Conservation (phyloP, 495 filamentous ascomycete species). For the Sordaria brevicollis region DNA sequence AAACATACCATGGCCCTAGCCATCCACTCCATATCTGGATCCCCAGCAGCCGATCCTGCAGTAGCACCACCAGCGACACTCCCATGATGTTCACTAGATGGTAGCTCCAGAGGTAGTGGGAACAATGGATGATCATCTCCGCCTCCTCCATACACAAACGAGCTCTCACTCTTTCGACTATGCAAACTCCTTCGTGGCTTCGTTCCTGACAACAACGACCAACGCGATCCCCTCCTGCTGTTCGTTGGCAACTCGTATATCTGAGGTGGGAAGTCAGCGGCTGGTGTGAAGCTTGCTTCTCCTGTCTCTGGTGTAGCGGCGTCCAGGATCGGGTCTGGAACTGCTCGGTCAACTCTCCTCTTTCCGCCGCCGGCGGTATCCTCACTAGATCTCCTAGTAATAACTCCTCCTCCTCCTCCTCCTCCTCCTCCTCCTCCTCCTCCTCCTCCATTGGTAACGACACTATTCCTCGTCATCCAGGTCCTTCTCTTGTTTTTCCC, state of each 20-base stretch:
- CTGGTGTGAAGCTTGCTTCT: not conserved
- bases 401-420: not conserved
- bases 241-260: not conserved
- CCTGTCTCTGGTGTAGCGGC: not conserved
- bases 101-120: not conserved
- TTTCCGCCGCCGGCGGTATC: not conserved
- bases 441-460: not conserved
- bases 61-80: not conserved
- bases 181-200: no score
- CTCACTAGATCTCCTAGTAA: not conserved
- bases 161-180: not conserved
- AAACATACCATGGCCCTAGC: slow-evolving; percentile 15
- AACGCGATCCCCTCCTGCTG: not conserved
- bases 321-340: not conserved
- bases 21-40: slow-evolving; percentile 19
- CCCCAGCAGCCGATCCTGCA: not conserved
- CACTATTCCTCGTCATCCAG: not conserved
- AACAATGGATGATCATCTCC: no score
- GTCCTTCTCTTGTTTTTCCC: no score
- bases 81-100: not conserved
- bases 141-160: not conserved
- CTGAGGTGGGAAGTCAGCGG: not conserved
- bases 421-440: not conserved
- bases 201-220: not conserved
- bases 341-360: not conserved